Evolutionary conservation across 768 basidiomycete genomes (phyloP).

Genomic region (Boletus subparvulus): DNA sequence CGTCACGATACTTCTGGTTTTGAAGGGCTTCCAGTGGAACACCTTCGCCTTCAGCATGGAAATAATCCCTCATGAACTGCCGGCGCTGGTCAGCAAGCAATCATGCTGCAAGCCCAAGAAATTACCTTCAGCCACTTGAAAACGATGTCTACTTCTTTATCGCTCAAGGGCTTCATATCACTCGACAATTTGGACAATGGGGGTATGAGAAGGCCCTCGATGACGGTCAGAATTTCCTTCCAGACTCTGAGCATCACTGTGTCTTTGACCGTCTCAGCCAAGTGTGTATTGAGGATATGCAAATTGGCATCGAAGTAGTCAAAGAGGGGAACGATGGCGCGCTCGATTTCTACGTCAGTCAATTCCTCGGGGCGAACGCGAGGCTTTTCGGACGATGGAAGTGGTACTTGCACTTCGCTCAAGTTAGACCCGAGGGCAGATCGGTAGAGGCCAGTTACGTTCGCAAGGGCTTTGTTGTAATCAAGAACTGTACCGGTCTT

Average conservation of each 20-base stretch:
- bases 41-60: conserved; percentile 91
- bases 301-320: conserved; percentile 96
- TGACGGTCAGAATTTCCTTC: conserved; percentile 89
- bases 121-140: conserved; percentile 94
- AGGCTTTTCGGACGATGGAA: conserved; percentile 72
- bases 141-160: conserved; percentile 98
- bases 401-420: conserved; percentile 73
- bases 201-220: conserved; percentile 89
- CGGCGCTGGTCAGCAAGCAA: not conserved
- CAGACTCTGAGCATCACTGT: conserved; percentile 92
- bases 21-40: conserved; percentile 83
- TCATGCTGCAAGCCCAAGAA: not conserved
- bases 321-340: conserved; percentile 86
- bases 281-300: conserved; percentile 83
- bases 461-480: conserved; percentile 88
- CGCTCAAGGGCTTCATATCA: conserved; percentile 87
- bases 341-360: conserved; percentile 92
- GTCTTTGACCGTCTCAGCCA: conserved; percentile 82
- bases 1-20: conserved; percentile 92
- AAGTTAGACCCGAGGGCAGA: conserved; percentile 67
- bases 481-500: conserved; percentile 65
- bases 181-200: conserved; percentile 82
- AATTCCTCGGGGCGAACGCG: conserved; percentile 77
- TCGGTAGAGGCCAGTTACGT: conserved; percentile 78
- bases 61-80: conserved; percentile 92